Evolutionary conservation across 208 protist species (phyloP).

Genomic region (Leishmania tarentolae): DNA sequence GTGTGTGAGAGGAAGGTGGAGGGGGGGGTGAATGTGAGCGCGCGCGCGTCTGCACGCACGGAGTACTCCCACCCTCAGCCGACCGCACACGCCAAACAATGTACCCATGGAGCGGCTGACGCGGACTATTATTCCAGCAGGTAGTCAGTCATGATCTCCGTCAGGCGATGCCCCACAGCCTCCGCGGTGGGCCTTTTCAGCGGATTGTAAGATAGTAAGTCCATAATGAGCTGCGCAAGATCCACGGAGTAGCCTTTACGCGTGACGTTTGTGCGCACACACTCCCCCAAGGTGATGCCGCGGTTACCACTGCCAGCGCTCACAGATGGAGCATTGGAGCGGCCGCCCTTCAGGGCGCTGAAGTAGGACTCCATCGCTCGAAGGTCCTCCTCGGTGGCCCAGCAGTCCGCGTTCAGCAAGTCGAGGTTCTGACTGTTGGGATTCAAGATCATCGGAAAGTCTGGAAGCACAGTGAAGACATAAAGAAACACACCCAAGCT

Average conservation of each 20-base stretch:
- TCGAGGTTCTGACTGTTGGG: slow-evolving; percentile 47
- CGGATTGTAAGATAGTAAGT: slow-evolving; percentile 65
- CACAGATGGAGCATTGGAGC: not conserved
- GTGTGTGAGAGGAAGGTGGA: not conserved
- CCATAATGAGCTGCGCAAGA: slow-evolving; percentile 52
- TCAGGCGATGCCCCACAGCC: slow-evolving; percentile 41
- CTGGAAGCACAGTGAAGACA: slow-evolving; percentile 70
- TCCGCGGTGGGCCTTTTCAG: slow-evolving; percentile 49
- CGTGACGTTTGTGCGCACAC: slow-evolving; percentile 40
- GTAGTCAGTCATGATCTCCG: slow-evolving; percentile 53
- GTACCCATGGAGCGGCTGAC: not conserved
- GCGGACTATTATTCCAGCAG: slow-evolving; percentile 20
- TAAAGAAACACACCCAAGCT: slow-evolving; percentile 80
- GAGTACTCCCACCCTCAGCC: not conserved
- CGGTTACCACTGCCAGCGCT: slow-evolving; percentile 3
- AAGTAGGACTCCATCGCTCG: slow-evolving; percentile 39
- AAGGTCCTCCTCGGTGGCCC: slow-evolving; percentile 56
- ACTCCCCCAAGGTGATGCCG: slow-evolving; percentile 43
- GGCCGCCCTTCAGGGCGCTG: slow-evolving; percentile 22
- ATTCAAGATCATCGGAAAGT: slow-evolving; percentile 77
- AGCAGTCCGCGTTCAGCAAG: slow-evolving; percentile 61
- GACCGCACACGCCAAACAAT: not conserved
- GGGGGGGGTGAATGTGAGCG: not conserved
- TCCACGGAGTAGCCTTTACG: slow-evolving; percentile 49
- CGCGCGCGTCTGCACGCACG: not conserved